These are phyloP conservation scores for Coprinellus aureogranulatus DNA, from an alignment of 768 basidiomycete species.

Conservation along the genomic window DNA sequence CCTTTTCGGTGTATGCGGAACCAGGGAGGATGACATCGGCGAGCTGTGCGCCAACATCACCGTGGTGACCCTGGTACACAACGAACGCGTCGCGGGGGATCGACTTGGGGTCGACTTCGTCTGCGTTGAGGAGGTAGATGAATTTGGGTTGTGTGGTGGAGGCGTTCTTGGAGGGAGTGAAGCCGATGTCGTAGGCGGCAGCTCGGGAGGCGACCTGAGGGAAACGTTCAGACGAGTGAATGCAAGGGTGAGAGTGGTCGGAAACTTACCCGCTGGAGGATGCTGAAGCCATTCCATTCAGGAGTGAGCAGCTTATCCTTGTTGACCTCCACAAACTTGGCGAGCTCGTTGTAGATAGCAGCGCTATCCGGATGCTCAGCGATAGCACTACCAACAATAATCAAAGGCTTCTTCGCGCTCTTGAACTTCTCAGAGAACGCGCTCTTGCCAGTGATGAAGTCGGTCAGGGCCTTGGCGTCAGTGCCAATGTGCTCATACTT, in stretches of 20 bases:
- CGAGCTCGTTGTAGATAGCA: slow-evolving; percentile 71
- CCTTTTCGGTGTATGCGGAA: slow-evolving; percentile 89
- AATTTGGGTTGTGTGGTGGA: slow-evolving; percentile 83
- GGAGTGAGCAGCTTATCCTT: slow-evolving; percentile 72
- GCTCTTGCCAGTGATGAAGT: slow-evolving; percentile 76
- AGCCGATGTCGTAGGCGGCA: slow-evolving; percentile 93
- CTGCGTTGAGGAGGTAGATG: slow-evolving; percentile 93
- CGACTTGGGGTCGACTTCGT: slow-evolving; percentile 83
- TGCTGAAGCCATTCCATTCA: slow-evolving; percentile 94
- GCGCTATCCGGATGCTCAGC: slow-evolving; percentile 82
- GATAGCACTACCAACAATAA: slow-evolving; percentile 88
- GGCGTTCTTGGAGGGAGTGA: slow-evolving; percentile 80
- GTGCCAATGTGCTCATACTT: slow-evolving; percentile 89
- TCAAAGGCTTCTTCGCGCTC: slow-evolving; percentile 84
- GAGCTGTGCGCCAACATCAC: slow-evolving; percentile 92
- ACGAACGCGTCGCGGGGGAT: slow-evolving; percentile 94
- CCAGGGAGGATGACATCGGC: slow-evolving; percentile 96
- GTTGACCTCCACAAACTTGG: slow-evolving; percentile 79
- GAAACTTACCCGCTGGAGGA: slow-evolving; percentile 80
- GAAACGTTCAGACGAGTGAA: slow-evolving; percentile 2
- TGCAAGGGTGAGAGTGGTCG: slow-evolving; percentile 1
- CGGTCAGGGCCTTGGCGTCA: slow-evolving; percentile 68
- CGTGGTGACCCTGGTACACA: slow-evolving; percentile 98
- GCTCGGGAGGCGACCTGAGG: slow-evolving; percentile 83
- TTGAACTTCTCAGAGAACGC: slow-evolving; percentile 85